Percentiles rank a stretch among this genome's conserved stretches.
Evolutionary conservation across 345 rosid genomes (phyloP).

Genomic region (Acer yangbiense): DNA sequence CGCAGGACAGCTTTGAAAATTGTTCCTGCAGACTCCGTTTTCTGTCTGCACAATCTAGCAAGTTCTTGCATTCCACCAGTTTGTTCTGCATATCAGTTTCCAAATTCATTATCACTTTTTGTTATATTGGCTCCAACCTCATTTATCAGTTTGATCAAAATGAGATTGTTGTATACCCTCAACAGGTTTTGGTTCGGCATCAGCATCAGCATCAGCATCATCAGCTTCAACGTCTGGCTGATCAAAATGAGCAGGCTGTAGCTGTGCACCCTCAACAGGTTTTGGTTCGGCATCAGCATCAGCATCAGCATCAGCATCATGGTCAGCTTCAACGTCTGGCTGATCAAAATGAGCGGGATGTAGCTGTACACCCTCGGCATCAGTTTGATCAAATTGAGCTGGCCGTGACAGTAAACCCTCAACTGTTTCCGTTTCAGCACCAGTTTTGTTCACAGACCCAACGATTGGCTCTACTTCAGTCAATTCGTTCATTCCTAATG

Average conservation of each 20-base stretch:
- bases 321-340: not conserved
- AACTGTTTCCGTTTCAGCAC: not conserved
- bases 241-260: not conserved
- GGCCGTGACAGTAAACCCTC: not conserved
- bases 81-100: slow-evolving; percentile 20
- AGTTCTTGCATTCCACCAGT: slow-evolving; percentile 2
- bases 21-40: slow-evolving; percentile 40
- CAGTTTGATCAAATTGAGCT: not conserved
- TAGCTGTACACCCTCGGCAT: slow-evolving; percentile 6
- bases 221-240: not conserved
- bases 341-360: not conserved
- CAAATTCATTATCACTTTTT: slow-evolving; percentile 14
- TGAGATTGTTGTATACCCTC: slow-evolving; percentile 16
- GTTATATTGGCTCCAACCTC: not conserved
- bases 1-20: slow-evolving; percentile 42
- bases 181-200: not conserved
- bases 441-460: not conserved
- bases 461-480: slow-evolving; percentile 14
- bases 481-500: slow-evolving; percentile 11
- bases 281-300: not conserved
- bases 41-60: slow-evolving; percentile 14
- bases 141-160: not conserved
- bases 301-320: slow-evolving; percentile 4
- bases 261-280: slow-evolving; percentile 4
- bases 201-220: slow-evolving; percentile 10